Evolutionary conservation across 305 asterid species (phyloP).

Genomic region (Striga hermonthica): DNA sequence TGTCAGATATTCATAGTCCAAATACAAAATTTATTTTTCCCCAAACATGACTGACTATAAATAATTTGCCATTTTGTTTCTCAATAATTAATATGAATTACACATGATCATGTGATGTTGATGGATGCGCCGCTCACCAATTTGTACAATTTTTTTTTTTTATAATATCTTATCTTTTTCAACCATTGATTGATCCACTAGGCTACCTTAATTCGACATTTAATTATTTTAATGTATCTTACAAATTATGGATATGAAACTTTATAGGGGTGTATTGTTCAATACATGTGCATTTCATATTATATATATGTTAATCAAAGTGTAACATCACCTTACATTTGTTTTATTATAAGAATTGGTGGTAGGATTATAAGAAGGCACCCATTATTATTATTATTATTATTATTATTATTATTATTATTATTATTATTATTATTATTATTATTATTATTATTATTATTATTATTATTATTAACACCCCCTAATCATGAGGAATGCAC

Average conservation of each 20-base stretch:
- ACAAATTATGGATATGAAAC: not conserved
- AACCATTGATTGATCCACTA: constrained; percentile 21
- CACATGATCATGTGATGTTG: constrained; percentile 7
- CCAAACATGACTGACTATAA: too few relatives aligned
- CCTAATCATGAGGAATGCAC: constrained; percentile 27
- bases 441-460: not conserved
- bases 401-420: not conserved
- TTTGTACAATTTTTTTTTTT: constrained; percentile 30
- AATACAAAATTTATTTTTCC: not conserved
- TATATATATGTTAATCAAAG: constrained; percentile 27
- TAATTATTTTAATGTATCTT: constrained; percentile 11
- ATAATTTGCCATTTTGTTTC: constrained; percentile 22
- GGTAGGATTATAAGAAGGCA: constrained; percentile 37
- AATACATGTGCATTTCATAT: constrained; percentile 38
- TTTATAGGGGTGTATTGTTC: not conserved
- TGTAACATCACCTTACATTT: constrained; percentile 15
- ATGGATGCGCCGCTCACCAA: constrained; percentile 42
- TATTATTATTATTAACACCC: constrained; percentile 22
- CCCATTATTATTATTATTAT: constrained; percentile 8
- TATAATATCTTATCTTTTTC: constrained; percentile 23
- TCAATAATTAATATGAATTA: not conserved
- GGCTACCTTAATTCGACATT: constrained; percentile 28
- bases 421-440: not conserved
- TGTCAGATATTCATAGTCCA: constrained; percentile 3
- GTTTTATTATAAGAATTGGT: constrained; percentile 28